A percentile compares a stretch with the other conserved stretches of the same genome.
Evolutionary conservation across 225 moss, liverwort and hornwort species (phyloP).

Genomic region (Polytrichum commune): DNA sequence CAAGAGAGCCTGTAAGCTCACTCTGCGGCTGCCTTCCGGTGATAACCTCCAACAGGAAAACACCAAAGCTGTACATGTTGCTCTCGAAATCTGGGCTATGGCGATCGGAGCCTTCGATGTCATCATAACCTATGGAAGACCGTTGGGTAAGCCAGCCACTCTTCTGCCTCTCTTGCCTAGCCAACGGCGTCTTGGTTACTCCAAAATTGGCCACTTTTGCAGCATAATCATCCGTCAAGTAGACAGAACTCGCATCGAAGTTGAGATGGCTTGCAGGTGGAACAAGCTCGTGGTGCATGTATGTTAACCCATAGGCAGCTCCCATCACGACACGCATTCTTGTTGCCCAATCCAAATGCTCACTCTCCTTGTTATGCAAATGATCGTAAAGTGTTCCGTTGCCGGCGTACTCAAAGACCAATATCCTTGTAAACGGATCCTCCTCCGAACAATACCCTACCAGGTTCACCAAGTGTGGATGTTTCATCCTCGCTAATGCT

Average conservation of each 20-base stretch:
- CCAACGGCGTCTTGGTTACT: constrained; percentile 26
- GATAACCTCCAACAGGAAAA: constrained; percentile 74
- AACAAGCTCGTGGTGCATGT: constrained; percentile 84
- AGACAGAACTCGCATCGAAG: constrained; percentile 61
- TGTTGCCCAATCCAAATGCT: constrained; percentile 75
- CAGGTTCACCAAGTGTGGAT: constrained; percentile 75
- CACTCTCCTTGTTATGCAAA: constrained; percentile 61
- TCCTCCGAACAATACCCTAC: constrained; percentile 72
- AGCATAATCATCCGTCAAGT: constrained; percentile 72
- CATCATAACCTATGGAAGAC: constrained; percentile 29
- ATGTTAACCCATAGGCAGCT: constrained; percentile 62
- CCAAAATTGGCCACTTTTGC: constrained; percentile 71
- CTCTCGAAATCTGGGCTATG: constrained; percentile 71
- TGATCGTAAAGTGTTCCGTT: constrained; percentile 83
- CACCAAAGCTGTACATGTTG: constrained; percentile 69
- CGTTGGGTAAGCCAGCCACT: constrained; percentile 34
- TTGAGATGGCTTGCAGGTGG: constrained; percentile 73
- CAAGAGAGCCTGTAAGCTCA: constrained; percentile 46
- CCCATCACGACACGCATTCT: constrained; percentile 92
- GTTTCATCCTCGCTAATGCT: constrained; percentile 77
- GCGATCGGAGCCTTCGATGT: constrained; percentile 47
- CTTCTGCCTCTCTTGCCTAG: constrained; percentile 16
- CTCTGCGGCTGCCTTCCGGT: constrained; percentile 60
- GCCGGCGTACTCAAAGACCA: constrained; percentile 88
- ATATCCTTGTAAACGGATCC: constrained; percentile 73